phyloP scores from a whole-genome alignment of 1,284 basidiomycete species.

The Ganoderma lucidum region DNA sequence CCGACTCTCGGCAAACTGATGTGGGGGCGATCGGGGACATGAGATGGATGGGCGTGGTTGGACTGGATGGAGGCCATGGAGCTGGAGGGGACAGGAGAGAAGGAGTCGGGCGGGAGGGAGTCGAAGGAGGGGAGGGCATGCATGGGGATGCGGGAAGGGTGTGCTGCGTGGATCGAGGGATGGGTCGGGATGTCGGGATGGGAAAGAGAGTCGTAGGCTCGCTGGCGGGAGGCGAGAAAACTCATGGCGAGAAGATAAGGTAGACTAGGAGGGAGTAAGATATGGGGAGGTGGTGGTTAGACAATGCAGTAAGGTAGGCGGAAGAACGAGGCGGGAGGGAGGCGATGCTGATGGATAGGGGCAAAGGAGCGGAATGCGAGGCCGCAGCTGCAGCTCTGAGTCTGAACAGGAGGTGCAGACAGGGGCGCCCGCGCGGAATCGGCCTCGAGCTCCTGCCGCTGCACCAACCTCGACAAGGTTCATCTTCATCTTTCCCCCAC shows the following conservation, averaged over 20 bases:
- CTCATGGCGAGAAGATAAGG: conserved; percentile 47
- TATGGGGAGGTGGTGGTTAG: conserved; percentile 33
- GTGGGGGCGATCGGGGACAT: conserved; percentile 39
- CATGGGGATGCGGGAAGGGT: conserved; percentile 34
- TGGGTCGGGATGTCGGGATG: conserved; percentile 41
- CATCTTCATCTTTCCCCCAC: conserved; percentile 24
- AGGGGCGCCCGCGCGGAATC: conserved; percentile 38
- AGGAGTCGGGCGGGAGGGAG: conserved; percentile 35
- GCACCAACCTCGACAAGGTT: conserved; percentile 26
- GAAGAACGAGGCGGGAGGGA: conserved; percentile 29
- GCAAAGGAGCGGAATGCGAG: conserved; percentile 33
- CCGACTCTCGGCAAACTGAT: conserved; percentile 60
- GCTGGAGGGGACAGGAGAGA: conserved; percentile 25
- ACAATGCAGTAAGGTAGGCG: conserved; percentile 36
- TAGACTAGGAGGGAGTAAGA: conserved; percentile 36
- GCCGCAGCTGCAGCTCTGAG: conserved; percentile 29
- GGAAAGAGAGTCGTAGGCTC: conserved; percentile 45
- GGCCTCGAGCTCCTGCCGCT: conserved; percentile 28
- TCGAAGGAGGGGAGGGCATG: conserved; percentile 47
- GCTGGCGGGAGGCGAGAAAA: conserved; percentile 50
- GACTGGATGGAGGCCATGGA: conserved; percentile 30
- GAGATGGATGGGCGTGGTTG: conserved; percentile 32
- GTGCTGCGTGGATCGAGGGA: conserved; percentile 26
- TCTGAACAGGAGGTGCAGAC: conserved; percentile 35
- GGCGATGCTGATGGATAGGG: conserved; percentile 36